phyloP scores from a whole-genome alignment of 768 basidiomycete genomes.

The Mycena crocata region DNA sequence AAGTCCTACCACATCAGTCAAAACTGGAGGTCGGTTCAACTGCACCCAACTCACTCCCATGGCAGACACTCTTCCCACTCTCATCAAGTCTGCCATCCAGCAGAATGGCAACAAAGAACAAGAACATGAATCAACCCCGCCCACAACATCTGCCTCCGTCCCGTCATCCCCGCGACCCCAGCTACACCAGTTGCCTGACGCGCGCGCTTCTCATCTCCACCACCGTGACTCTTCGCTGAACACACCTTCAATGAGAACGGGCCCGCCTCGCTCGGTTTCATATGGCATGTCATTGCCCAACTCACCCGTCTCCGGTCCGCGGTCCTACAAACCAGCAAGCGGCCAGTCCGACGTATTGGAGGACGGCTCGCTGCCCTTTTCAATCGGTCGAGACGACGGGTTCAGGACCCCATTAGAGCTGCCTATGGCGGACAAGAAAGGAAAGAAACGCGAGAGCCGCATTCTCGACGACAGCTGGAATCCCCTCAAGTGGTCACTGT shows the following conservation, averaged over 20 bases:
- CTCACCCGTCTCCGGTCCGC: constrained; percentile 48
- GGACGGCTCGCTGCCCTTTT: constrained; percentile 22
- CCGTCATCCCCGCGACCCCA: constrained; percentile 11
- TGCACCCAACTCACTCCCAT: neutral
- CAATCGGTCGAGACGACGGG: constrained; percentile 38
- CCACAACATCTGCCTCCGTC: neutral
- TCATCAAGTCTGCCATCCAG: constrained; percentile 20
- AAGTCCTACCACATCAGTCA: too few relatives aligned
- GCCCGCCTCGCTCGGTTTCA: constrained; percentile 79
- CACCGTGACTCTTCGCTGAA: constrained; percentile 42
- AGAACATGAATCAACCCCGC: neutral
- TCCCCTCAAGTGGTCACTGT: constrained; percentile 65
- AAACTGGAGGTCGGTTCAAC: too few relatives aligned
- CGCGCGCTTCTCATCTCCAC: constrained; percentile 40
- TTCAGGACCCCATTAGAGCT: constrained; percentile 34
- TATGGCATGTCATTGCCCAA: constrained; percentile 67
- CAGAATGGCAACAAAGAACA: constrained; percentile 6
- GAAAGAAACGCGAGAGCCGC: constrained; percentile 63
- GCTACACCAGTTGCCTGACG: constrained; percentile 6
- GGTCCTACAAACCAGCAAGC: constrained; percentile 42
- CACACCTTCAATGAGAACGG: constrained; percentile 75
- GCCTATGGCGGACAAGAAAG: constrained; percentile 62
- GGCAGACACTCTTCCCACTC: constrained; percentile 5
- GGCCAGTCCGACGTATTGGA: constrained; percentile 28
- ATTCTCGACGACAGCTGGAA: constrained; percentile 65